Conservation (phyloP, 2,329 filamentous ascomycete genomes). For the Didymosphaeria variabile region DNA sequence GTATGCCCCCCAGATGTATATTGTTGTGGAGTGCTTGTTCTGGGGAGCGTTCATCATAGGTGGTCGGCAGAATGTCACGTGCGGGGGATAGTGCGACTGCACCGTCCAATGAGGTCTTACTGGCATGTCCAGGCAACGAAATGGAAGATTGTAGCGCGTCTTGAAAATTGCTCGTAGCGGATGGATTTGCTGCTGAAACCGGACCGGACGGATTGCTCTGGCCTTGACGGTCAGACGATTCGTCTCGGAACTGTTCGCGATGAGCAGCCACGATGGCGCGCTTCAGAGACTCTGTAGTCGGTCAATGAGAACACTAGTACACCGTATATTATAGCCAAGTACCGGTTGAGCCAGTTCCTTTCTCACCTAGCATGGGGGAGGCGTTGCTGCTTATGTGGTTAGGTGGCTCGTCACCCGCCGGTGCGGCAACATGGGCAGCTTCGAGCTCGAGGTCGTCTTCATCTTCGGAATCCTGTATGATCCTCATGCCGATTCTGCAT, state of each 20-base stretch:
- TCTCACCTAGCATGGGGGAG: slow-evolving; percentile 20
- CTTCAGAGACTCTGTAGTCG: slow-evolving; percentile 34
- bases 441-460: slow-evolving; percentile 41
- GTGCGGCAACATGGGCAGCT: slow-evolving; percentile 18
- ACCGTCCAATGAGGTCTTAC: slow-evolving; percentile 26
- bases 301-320: background rate
- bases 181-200: background rate
- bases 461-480: slow-evolving; percentile 51
- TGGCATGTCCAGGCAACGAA: slow-evolving; percentile 30
- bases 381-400: slow-evolving; percentile 18
- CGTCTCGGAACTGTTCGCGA: slow-evolving; percentile 33
- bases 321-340: slow-evolving; percentile 13
- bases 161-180: slow-evolving; percentile 6
- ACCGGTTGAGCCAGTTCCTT: slow-evolving; percentile 44
- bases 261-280: slow-evolving; percentile 37
- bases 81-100: background rate
- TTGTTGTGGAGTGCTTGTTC: slow-evolving; percentile 6
- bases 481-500: slow-evolving; percentile 26
- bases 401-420: slow-evolving; percentile 27
- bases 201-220: background rate
- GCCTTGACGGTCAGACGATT: slow-evolving; percentile 8
- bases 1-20: slow-evolving; percentile 1
- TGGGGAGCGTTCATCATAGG: slow-evolving; percentile 21
- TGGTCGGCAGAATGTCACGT: slow-evolving; percentile 17
- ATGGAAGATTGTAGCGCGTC: slow-evolving; percentile 28